Conservation (phyloP, 1,139 yeast genomes). For the Blastobotrys petasosporus region DNA sequence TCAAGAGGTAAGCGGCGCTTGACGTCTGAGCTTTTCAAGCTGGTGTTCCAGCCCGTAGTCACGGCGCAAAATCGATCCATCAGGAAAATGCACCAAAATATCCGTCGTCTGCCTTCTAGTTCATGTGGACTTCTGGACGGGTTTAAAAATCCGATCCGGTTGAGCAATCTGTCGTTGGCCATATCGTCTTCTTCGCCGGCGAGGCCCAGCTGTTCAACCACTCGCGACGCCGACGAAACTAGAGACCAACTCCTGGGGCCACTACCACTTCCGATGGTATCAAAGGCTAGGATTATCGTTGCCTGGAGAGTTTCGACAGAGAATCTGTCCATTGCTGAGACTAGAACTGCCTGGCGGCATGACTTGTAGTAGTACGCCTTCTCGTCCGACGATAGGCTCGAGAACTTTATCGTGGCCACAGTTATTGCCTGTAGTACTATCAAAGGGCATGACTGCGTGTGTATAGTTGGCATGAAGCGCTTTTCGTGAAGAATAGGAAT, state of each 20-base stretch:
- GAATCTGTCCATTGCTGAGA: slow-evolving; percentile 19
- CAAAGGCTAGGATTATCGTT: slow-evolving; percentile 23
- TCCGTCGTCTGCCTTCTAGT: slow-evolving; percentile 18
- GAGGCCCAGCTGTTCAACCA: slow-evolving; percentile 21
- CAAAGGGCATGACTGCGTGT: slow-evolving; percentile 4
- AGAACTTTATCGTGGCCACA: slow-evolving; percentile 20
- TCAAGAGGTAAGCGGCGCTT: slow-evolving; percentile 21
- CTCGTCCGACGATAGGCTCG: slow-evolving; percentile 9
- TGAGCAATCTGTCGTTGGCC: not conserved
- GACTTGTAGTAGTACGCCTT: slow-evolving; percentile 9
- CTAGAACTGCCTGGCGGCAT: slow-evolving; percentile 18
- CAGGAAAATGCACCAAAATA: slow-evolving; percentile 24
- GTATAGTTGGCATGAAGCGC: slow-evolving; percentile 11
- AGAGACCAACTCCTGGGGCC: slow-evolving; percentile 24
- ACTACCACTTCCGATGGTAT: slow-evolving; percentile 22
- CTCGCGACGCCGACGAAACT: slow-evolving; percentile 19
- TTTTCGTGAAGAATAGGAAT: slow-evolving; percentile 18
- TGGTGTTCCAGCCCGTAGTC: slow-evolving; percentile 23
- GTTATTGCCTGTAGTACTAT: slow-evolving; percentile 20
- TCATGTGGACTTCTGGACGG: slow-evolving; percentile 4
- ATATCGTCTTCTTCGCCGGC: slow-evolving; percentile 16
- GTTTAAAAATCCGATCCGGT: slow-evolving; percentile 6
- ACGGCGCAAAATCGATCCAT: slow-evolving; percentile 25
- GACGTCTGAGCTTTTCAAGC: slow-evolving; percentile 17
- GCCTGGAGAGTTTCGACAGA: slow-evolving; percentile 25